Evolutionary conservation across 495 filamentous ascomycete species (phyloP).

Genomic region (Xylaria telfairii): DNA sequence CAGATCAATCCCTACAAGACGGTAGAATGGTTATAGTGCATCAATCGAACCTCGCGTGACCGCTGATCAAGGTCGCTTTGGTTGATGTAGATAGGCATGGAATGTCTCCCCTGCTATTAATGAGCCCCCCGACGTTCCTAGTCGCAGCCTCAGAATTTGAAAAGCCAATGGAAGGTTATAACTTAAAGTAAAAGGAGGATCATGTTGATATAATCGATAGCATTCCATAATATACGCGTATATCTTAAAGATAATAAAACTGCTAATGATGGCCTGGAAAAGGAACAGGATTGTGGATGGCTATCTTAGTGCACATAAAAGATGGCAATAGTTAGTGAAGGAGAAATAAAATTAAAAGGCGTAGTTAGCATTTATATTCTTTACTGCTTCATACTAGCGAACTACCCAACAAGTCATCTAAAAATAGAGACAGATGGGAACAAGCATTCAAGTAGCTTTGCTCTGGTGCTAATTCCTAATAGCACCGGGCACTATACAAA

Average conservation of each 20-base stretch:
- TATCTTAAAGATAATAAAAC: neutral
- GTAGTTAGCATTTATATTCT: neutral
- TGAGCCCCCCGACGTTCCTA: neutral
- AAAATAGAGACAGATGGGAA: neutral
- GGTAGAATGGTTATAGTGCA: neutral
- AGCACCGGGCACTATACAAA: too few species aligned
- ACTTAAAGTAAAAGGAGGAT: neutral
- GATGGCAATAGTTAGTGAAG: neutral
- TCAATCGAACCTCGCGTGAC: neutral
- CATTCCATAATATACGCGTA: neutral
- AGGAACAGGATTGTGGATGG: neutral
- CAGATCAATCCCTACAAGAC: neutral
- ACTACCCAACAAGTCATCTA: neutral
- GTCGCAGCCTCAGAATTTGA: neutral
- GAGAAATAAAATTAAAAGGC: neutral
- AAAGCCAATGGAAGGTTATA: neutral
- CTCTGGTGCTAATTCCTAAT: too few species aligned
- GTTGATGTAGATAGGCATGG: neutral
- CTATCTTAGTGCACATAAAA: neutral
- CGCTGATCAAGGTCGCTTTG: slow-evolving; percentile 3
- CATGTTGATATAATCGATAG: neutral
- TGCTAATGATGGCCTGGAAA: neutral
- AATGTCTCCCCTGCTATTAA: neutral
- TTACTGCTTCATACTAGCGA: neutral
- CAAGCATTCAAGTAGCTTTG: too few species aligned